Base-by-base conservation (phyloP, 805 yeast species). In the Torulaspora delbrueckii region DNA sequence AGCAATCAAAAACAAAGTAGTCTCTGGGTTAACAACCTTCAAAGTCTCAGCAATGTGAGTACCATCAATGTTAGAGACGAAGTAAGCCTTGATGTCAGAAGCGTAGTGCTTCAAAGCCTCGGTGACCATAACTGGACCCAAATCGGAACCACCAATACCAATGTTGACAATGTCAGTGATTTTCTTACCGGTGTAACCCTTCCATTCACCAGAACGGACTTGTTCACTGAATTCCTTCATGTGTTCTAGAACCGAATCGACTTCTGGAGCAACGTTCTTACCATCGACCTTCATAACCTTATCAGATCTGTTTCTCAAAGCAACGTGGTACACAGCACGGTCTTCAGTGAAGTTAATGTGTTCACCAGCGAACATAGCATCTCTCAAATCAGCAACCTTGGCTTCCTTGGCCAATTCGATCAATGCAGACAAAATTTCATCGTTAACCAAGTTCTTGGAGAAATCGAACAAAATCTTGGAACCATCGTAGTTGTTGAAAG, bases 121-220 rank as follows among this genome's bases (percentile, higher is more conserved):
- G 52, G 97, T 88, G 60, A 93, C 98, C 99, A 93, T 93, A 44
- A 93, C 98, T 37, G 99, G 99, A 61, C 99, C 99, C 60, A 93
- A 78, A 71, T 93, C 99, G 24, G 97, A 89, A 59, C 99, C 99
- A 67, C 99, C 99, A 66, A 93, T 93, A 71, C 99, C 99, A 61
- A 93, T 87, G 78, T 93, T 93, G 63, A 93, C 98, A 46, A 93
- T 82, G 63, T 88, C 95, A 59, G 93, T 86, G 72, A 93, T 91
- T 59, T 75, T 72, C 78, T 89, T 88, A 58, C 98, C 98, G 57
- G 97, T 83, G 79, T 86, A 91, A 67, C 99, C 99, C 61, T 80
- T 89, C 97, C 98, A 91, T 55, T 73, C 77, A 62, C 99, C 99
- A 39, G 93, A 82, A 71, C 99, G 83, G 51, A 93, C 86, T 53